Base-by-base conservation (phyloP, 1,139 yeast species). In the Geotrichum phurueaensis region DNA sequence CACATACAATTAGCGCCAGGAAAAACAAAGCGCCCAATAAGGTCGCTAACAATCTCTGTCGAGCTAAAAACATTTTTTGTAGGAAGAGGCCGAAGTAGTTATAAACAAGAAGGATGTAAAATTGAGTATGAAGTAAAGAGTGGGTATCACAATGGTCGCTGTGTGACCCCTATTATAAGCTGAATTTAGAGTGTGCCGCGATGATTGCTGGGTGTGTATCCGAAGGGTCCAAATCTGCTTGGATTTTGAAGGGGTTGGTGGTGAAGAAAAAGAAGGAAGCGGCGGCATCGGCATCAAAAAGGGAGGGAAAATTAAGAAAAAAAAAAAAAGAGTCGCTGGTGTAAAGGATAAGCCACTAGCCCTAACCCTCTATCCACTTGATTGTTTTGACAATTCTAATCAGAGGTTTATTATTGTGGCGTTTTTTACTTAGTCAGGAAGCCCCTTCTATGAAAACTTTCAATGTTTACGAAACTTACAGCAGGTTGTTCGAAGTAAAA, bases 1-100 rank as follows among this genome's bases (percentile, higher is more conserved):
- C 56, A 43, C 51, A 29, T 39, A 54, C 51, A 3, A 50, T n/a
- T 31, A 36, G 58, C 53, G 57, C 62, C 43, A 60, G 51, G 43
- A 57, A 53, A 48, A 56, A 33, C 51, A 54, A 25, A 45, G 57
- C 57, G 62, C 59, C 62, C 54, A 51, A 29, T 22, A 56, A 53
- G 48, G 60, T 56, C 57, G 62, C 62, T 49, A 54, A 20, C 27
- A 56, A 31, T 33, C 53, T 31, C 54, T 59, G 61, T 59, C 61
- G 56, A 59, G 47, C 47, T 39, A 39, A 39, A 39, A 39, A 39
- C 47, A 39, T 39, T 39, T 39, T 39, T 39, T 39, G 47, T 10
- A 39, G 47, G 18, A 39, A 39, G 20, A 39, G 18, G 31, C 31
- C 31, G 3, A 39, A 13, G 20, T n/a, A n/a, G 47, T n/a, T 15